Conservation (phyloP, 495 filamentous ascomycete species). For the Xylaria intraflava region DNA sequence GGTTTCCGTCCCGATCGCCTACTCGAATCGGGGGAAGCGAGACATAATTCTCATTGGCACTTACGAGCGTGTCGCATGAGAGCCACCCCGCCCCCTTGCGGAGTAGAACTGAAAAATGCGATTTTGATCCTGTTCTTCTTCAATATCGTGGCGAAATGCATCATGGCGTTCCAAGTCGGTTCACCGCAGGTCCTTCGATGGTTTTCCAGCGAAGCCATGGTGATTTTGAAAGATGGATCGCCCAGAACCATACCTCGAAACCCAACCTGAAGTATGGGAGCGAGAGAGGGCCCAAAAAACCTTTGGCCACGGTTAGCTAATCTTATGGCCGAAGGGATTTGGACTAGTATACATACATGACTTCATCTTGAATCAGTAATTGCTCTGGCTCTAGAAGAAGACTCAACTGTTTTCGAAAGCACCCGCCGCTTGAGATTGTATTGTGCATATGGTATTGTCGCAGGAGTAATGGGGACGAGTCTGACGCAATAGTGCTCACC, state of each 20-base stretch:
- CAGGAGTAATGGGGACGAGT: background rate
- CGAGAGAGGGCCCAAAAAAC: constrained; percentile 68
- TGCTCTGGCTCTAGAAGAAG: background rate
- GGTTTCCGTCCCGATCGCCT: too few relatives aligned
- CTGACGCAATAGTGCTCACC: constrained; percentile 46
- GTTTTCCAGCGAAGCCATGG: constrained; percentile 54
- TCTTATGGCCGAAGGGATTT: background rate
- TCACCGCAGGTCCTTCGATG: constrained; percentile 56
- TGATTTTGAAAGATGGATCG: constrained; percentile 58
- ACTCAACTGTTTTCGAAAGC: background rate
- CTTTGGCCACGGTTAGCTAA: constrained; percentile 30
- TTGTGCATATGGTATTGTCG: background rate
- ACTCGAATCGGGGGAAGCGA: too few relatives aligned
- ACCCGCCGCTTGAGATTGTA: background rate
- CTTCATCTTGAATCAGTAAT: background rate
- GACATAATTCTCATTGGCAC: background rate
- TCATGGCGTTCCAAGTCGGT: constrained; percentile 61
- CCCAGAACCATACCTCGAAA: constrained; percentile 69
- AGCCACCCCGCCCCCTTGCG: constrained; percentile 82
- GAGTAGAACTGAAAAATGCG: constrained; percentile 81
- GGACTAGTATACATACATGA: constrained; percentile 6
- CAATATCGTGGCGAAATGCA: constrained; percentile 62
- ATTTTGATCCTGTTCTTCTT: constrained; percentile 61
- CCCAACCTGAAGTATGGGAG: constrained; percentile 68
- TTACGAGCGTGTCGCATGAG: constrained; percentile 71